Conservation (phyloP, 805 yeast genomes). For the Candida sanyiensis region DNA sequence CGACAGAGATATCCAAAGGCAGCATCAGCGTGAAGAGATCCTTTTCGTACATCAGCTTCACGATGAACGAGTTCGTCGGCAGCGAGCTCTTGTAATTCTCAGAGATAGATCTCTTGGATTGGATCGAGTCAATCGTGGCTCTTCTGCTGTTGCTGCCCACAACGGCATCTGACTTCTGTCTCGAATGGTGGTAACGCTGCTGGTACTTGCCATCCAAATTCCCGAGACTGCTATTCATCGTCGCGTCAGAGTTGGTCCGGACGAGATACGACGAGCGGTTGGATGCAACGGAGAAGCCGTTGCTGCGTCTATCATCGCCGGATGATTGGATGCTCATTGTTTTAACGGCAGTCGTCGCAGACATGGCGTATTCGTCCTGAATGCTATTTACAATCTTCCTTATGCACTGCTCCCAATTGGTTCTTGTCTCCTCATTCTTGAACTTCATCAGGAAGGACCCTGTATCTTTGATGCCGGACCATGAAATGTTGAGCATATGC, state of each 20-base stretch:
- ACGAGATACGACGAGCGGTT: constrained; percentile 23
- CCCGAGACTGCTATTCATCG: constrained; percentile 11
- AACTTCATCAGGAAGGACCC: constrained; percentile 82
- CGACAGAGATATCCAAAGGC: constrained; percentile 43
- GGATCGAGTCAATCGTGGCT: constrained; percentile 24
- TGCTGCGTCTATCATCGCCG: constrained; percentile 24
- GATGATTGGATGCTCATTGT: constrained; percentile 14
- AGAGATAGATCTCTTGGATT: constrained; percentile 32
- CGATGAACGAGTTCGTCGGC: constrained; percentile 33
- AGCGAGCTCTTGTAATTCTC: constrained; percentile 35
- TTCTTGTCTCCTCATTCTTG: constrained; percentile 74
- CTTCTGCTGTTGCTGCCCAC: constrained; percentile 16
- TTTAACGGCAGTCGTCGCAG: constrained; percentile 11
- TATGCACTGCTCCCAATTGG: constrained; percentile 74
- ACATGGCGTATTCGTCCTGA: constrained; percentile 24
- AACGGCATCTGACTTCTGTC: constrained; percentile 25
- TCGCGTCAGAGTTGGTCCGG: constrained; percentile 21
- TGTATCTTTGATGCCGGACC: constrained; percentile 84
- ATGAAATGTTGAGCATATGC: constrained; percentile 58
- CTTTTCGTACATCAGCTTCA: constrained; percentile 37
- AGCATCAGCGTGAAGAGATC: constrained; percentile 64
- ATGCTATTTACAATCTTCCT: constrained; percentile 36
- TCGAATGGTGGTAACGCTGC: constrained; percentile 18
- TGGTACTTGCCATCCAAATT: constrained; percentile 8
- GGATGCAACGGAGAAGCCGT: constrained; percentile 23